Conservation (phyloP, 192 early-diverging fungal species). For the Umbelopsis isabellina region DNA sequence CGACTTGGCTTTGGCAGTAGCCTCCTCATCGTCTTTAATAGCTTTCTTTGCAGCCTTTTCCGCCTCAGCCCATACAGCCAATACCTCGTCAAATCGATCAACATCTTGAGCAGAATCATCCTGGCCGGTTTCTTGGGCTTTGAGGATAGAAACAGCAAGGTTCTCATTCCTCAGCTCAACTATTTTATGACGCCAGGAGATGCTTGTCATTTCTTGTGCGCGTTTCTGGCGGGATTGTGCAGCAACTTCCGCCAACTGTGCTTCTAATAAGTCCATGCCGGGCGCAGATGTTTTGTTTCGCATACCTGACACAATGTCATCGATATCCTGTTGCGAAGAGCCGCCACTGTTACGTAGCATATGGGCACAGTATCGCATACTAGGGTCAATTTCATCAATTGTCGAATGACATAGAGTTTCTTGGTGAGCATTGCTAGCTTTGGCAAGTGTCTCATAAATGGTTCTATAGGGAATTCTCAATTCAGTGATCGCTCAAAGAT, state of each 20-base stretch:
- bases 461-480: constrained; percentile 40
- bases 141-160: constrained; percentile 50
- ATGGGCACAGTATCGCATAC: constrained; percentile 81
- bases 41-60: constrained; percentile 61
- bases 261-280: constrained; percentile 51
- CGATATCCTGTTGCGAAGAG: constrained; percentile 44
- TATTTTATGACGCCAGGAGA: constrained; percentile 51
- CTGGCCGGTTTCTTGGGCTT: constrained; percentile 45
- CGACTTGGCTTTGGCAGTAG: constrained; percentile 68
- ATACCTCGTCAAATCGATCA: constrained; percentile 55
- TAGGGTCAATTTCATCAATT: constrained; percentile 78
- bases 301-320: constrained; percentile 47
- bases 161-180: constrained; percentile 47
- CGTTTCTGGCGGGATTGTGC: constrained; percentile 45
- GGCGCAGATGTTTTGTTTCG: constrained; percentile 43
- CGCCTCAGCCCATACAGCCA: constrained; percentile 63
- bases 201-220: constrained; percentile 42
- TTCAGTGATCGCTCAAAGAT: neutral
- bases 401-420: constrained; percentile 65
- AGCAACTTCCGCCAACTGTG: constrained; percentile 36
- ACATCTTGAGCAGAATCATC: constrained; percentile 43
- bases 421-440: constrained; percentile 55
- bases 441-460: constrained; percentile 68
- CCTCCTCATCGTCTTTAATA: constrained; percentile 64
- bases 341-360: constrained; percentile 54